Base-by-base conservation (phyloP, 2,329 filamentous ascomycete species). In the Penicillium frequentans region DNA sequence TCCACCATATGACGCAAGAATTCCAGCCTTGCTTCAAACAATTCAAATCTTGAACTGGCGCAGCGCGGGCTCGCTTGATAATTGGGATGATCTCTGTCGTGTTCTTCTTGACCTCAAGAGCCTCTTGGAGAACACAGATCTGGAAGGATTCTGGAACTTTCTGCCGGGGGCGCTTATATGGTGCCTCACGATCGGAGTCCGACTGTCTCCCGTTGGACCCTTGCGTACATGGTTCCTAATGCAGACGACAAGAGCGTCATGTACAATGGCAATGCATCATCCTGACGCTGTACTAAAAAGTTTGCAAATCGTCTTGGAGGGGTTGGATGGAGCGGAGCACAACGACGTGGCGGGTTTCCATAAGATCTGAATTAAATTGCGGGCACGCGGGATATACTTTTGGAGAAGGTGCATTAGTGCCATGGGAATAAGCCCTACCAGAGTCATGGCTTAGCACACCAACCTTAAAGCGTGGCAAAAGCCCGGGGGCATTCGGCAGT, bases 131-230 rank as follows among this genome's bases (percentile, higher is more conserved):
- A 43, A 56, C 14, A 64, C 58, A 2, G 51, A 63, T 14, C 26
- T 65, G 4, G 55, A 56, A 24, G 46, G 44, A 3, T 55, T 60
- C 47, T 67, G 64, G 55, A 56, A 53, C 5, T 45, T 51, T 19
- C 44, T 66, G 26, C 61, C 58, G 3, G 64, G 62, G 5, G 64
- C 62, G 26, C 46, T 67, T 19, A 64, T 63, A 11, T 67, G 64
- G 62, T 65, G 60, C 29, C 43, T 66, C 7, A 53, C 46, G 6
- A 59, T 66, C 31, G 62, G 64, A 8, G 53, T 59, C 33, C 57
- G 64, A 26, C 31, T 59, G 24, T 63, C 55, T 24, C 48, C 47
- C 5, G 52, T 47, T 5, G 51, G 55, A 5, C 19, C 49, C 1
- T 11, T 44, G 3, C 61, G 48, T 3, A 64, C 57, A 54, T 66